Base-by-base conservation (phyloP, 352 stramenopile species). In the Pythium aquatile region DNA sequence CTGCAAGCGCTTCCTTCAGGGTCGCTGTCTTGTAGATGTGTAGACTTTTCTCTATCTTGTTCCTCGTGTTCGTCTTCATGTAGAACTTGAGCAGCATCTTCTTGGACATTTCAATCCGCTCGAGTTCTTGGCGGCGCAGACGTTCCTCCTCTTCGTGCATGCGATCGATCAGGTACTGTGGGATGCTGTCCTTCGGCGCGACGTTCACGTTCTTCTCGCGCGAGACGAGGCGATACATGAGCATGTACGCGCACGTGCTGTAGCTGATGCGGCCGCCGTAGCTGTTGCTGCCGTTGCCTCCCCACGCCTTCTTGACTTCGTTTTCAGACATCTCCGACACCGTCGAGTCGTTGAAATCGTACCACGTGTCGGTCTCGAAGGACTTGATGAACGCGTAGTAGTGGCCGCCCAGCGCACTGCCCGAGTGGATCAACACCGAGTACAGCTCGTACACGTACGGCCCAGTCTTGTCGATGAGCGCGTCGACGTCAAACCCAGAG, bases 301-400 rank as follows among this genome's bases (percentile, higher is more conserved):
- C 84, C 58, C 81, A 93, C 17, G 83, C 85, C n/a, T 81, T 90
- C 61, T 88, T 83, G 2, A 93, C 64, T 35, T 93, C 87, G 10
- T 73, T 72, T 44, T 93, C 83, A 35, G 84, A 89, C 51, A 94
- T 86, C 44, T 88, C 78, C n/a, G 66, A 87, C 35, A 94, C 85
- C 26, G 71, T 90, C 16, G 82, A 90, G 59, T 96, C 88, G 53
- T 96, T 96, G 48, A 96, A 96, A 57, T 96, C 91, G 69, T 88
- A 94, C 88, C 88, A 96, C 55, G 87, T 85, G 39, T 73, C 85
- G 9, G 66, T 83, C 53, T 93, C 87, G 26, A 94, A 74, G 58
- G 82, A 90, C 63, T 93, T 93, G 65, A 98, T 98, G 76, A 97
- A 98, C 28, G 93, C 91, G 68, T 97, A 98, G 73, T 98, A 98